Evolutionary conservation across 768 basidiomycete genomes (phyloP), one percentile per base, ranked within the genome.

Genomic region (Boletus pseudopeckii): DNA sequence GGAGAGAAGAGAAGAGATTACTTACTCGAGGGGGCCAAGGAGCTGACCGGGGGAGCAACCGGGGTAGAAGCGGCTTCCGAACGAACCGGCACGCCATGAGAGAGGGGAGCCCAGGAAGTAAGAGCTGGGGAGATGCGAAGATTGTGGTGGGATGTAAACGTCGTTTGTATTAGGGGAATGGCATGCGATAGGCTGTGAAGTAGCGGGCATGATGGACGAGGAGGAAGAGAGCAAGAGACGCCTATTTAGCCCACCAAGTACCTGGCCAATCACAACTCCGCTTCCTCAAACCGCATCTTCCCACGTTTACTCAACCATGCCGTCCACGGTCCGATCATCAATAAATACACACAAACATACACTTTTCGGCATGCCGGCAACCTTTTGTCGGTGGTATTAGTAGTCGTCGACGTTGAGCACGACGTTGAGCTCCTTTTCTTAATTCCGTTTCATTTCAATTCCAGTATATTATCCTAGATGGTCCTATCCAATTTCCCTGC

Each of bases 41-140:
- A 86, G 72, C 56, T 82, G 80, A 0, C 80, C 83, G 3, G 84
- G 84, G 0, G 83, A 84, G 40, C 82, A 80, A 30, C 83, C 83
- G 13, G 82, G 80, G 45, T 82, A 81, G 67, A 85, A 79, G 9
- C 84, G 74, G 26, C 77, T 80, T 1, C 84, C 84, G 54, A 82
- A 88, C 0, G 85, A 87, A 33, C 82, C 82, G 0, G 79, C 75
- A 6, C 83, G 77, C 80, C 85, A 90, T 5, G 88, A 88, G 48
- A 86, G 74, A 41, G 88, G 87, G 0, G 86, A 88, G 50, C 85
- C 85, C 7, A 89, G 74, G 65, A 86, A 84, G 73, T 84, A 88
- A 0, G 83, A 83, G 4, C 83, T 79, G 17, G 84, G 77, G 70
- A n/a, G n/a, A 86, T 2, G 0, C n/a, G n/a, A n/a, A n/a, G n/a